A percentile compares a stretch with the other conserved stretches of the same genome.
Evolutionary conservation across 306 rosid species (phyloP).

Genomic region (Pyrus pyrifolia): DNA sequence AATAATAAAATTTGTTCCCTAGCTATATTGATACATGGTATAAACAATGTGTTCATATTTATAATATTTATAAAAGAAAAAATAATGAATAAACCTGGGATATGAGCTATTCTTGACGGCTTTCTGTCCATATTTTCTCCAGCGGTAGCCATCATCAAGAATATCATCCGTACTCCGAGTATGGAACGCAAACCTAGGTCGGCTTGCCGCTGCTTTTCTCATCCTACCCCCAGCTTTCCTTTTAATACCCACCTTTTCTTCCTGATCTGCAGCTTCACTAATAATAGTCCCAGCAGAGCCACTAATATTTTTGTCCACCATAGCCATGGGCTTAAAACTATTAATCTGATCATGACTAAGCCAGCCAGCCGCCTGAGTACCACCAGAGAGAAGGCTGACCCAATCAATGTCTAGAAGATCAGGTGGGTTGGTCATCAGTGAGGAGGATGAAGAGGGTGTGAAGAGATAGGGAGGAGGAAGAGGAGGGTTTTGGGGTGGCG

Average conservation of each 20-base stretch:
- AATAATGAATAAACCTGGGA: conserved; percentile 55
- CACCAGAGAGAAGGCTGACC: conserved; percentile 49
- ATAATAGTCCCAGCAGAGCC: conserved; percentile 9
- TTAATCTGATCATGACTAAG: conserved; percentile 11
- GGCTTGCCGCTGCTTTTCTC: conserved; percentile 29
- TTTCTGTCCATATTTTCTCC: conserved; percentile 97
- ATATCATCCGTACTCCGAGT: conserved; percentile 81
- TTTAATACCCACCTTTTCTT: conserved; percentile 14
- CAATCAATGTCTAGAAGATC: conserved; percentile 49
- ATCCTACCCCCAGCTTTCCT: conserved; percentile 27
- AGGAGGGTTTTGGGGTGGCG: conserved; percentile 19
- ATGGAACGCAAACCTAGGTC: conserved; percentile 86
- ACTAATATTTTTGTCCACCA: conserved; percentile 4
- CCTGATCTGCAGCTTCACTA: not conserved
- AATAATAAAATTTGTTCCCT: no score
- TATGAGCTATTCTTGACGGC: conserved; percentile 67
- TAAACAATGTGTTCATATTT: not conserved
- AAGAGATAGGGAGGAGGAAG: conserved; percentile 27
- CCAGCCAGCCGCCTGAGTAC: conserved; percentile 12
- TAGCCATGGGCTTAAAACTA: not conserved
- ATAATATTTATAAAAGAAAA: not conserved
- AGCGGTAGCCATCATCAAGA: conserved; percentile 92
- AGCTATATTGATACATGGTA: no score
- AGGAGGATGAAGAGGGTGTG: conserved; percentile 12
- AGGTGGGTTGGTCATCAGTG: conserved; percentile 8